Base-by-base conservation (phyloP, 2,329 filamentous ascomycete genomes). In the Ilyonectria mors-panacis region DNA sequence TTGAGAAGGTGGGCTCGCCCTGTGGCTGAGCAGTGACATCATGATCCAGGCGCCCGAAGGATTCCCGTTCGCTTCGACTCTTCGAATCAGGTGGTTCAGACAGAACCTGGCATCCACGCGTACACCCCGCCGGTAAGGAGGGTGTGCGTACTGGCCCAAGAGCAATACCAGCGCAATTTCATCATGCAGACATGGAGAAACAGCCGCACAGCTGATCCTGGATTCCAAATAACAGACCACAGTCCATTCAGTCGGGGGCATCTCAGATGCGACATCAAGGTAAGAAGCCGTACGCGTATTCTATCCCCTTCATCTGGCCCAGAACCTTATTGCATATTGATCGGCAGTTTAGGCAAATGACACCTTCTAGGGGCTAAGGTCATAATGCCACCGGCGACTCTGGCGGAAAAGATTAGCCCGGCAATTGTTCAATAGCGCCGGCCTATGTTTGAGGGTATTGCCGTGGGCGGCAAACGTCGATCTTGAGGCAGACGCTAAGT, bases 381-480 rank as follows among this genome's bases (percentile, higher is more conserved):
- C 28, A 39, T 48, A 50, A 44, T 45, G 33, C 30, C 56, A 37
- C 63, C 51, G 15, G 50, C 17, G 21, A 21, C 19, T 51, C 39
- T 44, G 21, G 30, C 7, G 10, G 19, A 15, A 12, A 26, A 62
- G 60, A 23, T 19, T 67, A 63, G 65, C 54, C 61, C 73, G 72
- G 73, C 73, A 75, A 66, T 75, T 73, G 69, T 44, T 62, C 23
- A 65, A 63, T 64, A 68, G 70, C 60, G 66, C 67, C 63, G 67
- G 62, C 64, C 68, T 70, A 59, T 26, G 70, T 64, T 67, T 66
- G 63, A 68, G 54, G 60, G 71, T 72, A 67, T 66, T 74, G 67
- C 71, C 73, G 73, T 69, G 71, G 67, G 70, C 73, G 73, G 71
- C 73, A 75, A 70, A 74, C 70, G 73, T 75, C 71, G 73, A 75